phyloP scores from a whole-genome alignment of 192 early-diverging fungal species.

The Linnemannia exigua region DNA sequence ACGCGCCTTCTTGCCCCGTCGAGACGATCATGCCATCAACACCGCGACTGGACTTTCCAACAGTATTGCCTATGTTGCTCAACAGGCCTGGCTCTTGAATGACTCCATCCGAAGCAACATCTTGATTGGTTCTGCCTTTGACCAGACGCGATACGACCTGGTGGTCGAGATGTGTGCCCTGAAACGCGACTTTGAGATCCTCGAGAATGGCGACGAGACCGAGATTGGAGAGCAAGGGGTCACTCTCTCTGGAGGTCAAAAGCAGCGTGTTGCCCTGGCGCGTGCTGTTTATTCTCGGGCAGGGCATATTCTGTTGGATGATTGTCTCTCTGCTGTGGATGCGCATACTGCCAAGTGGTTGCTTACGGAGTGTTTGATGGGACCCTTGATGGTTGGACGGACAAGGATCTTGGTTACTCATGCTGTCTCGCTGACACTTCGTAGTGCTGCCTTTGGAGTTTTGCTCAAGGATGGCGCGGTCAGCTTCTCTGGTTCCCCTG shows the following conservation, averaged over 20 bases:
- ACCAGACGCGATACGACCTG: slow-evolving; percentile 79
- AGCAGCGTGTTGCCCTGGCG: slow-evolving; percentile 74
- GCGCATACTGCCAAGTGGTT: slow-evolving; percentile 69
- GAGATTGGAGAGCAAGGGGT: slow-evolving; percentile 95
- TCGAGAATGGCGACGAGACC: slow-evolving; percentile 89
- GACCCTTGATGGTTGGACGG: slow-evolving; percentile 78
- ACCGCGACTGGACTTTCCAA: slow-evolving; percentile 67
- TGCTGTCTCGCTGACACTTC: slow-evolving; percentile 76
- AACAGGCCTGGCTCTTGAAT: slow-evolving; percentile 96
- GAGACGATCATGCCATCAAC: slow-evolving; percentile 73
- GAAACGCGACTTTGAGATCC: slow-evolving; percentile 85
- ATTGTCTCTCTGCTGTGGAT: slow-evolving; percentile 73
- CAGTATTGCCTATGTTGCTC: slow-evolving; percentile 68
- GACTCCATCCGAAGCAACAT: slow-evolving; percentile 95
- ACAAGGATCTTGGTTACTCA: slow-evolving; percentile 95
- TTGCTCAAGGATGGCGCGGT: slow-evolving; percentile 72
- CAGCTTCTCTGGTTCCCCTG: slow-evolving; percentile 60
- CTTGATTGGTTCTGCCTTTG: slow-evolving; percentile 85
- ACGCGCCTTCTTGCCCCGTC: slow-evolving; percentile 72
- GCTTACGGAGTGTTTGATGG: slow-evolving; percentile 74
- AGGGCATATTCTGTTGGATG: slow-evolving; percentile 70
- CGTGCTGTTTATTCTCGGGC: slow-evolving; percentile 90
- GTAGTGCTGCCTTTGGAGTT: slow-evolving; percentile 70
- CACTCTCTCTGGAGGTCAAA: slow-evolving; percentile 94
- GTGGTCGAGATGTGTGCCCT: slow-evolving; percentile 88